Evolutionary conservation across 768 basidiomycete genomes (phyloP), one percentile per base, ranked within the genome.

Genomic region (Lactarius sanguifluus): DNA sequence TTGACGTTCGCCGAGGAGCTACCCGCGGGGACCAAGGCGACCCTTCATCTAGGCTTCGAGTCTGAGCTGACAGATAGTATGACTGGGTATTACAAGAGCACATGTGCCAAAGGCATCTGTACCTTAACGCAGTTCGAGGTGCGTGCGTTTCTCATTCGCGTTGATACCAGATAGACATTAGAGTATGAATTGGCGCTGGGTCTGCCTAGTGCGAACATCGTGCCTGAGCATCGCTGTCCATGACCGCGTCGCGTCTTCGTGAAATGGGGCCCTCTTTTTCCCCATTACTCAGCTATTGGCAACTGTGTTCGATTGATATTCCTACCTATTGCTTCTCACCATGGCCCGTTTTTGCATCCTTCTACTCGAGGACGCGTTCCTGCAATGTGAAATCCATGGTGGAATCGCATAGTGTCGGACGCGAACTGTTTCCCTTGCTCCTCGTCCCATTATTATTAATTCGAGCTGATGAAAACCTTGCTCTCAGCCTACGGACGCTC

Each of bases 41-140:
- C 86, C 69, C 75, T 98, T 60, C 85, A 81, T 69, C 77, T 95
- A 60, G 79, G 80, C 2, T 97, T 91, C 78, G 80, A 78, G 61
- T 87, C 86, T 15, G 80, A 84, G 70, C 80, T 98, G 55, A 85
- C 82, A 2, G 83, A 82, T 47, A 81, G 79, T 64, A 90, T 97
- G 93, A 84, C 84, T 73, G 94, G 93, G 32, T 94, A 94, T 76
- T 94, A 94, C 79, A 83, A 83, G 84, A 89, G 73, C 75, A 83
- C 50, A 83, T 86, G 57, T 87, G 87, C 38, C 82, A 85, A 70
- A 85, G 83, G 70, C 84, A 85, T 83, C 66, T 91, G 91, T 73
- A 82, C 89, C 36, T 79, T 98, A 61, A 97, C 96, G 43, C 96
- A 98, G 77, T 96, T 95, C 70, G 93, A 90, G 81, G 90, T 86